Conservation (phyloP, 495 filamentous ascomycete species). For the Aspergillus biplanus region DNA sequence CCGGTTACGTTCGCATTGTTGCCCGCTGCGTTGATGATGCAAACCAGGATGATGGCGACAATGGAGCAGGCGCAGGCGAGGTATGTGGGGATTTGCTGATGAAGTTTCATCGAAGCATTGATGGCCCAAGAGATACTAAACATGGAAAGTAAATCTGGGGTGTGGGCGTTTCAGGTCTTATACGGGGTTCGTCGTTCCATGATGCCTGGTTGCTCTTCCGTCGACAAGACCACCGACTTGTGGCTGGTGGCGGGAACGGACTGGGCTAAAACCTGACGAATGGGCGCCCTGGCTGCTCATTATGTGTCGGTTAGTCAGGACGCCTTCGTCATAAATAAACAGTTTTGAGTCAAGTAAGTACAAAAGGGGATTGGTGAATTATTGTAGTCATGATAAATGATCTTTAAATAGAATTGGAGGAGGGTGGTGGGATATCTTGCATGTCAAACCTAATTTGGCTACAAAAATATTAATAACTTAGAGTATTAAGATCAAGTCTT, state of each 20-base stretch:
- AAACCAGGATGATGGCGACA: not conserved
- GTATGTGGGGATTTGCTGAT: not conserved
- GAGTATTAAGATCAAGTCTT: too few species aligned
- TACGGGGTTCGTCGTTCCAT: not conserved
- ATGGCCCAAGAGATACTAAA: too few species aligned
- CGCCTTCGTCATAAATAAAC: not conserved
- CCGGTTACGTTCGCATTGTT: not conserved
- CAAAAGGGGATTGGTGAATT: too few species aligned
- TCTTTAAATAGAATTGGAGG: too few species aligned
- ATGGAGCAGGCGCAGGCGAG: not conserved
- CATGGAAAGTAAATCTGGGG: not conserved
- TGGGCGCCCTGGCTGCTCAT: not conserved
- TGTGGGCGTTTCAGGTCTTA: not conserved
- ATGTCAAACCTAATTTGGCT: too few species aligned
- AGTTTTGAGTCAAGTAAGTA: too few species aligned
- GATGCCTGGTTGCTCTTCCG: not conserved
- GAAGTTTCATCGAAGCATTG: not conserved
- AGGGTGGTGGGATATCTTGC: too few species aligned
- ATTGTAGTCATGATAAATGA: too few species aligned
- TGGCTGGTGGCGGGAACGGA: not conserved
- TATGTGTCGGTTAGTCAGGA: conserved; percentile 5
- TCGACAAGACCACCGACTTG: not conserved
- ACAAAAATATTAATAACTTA: too few species aligned
- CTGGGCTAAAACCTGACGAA: not conserved
- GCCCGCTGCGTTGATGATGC: not conserved